Evolutionary conservation across 2,329 filamentous ascomycete species (phyloP), one percentile per base, ranked within the genome.

Genomic region (Cladobotryum mycophilum): DNA sequence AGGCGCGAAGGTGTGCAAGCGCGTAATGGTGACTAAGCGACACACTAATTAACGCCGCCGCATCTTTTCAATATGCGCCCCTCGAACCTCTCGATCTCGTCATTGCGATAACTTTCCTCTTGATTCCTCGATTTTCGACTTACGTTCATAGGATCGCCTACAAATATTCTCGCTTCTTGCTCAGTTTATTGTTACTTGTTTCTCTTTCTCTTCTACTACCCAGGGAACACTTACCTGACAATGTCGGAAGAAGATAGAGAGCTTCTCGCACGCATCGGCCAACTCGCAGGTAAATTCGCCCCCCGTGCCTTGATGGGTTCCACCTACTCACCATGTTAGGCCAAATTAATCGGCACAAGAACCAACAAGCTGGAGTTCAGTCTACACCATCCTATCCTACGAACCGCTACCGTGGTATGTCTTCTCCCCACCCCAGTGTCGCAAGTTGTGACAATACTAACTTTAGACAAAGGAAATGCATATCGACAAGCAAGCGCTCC

Each of bases 301-400:
- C 36, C 33, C 40, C 25, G 30, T 30, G 25, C 41, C 17, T 11
- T n/a, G 54, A 48, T 45, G 40, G 47, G 50, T 54, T 52, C 47
- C 30, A 40, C 49, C 50, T 43, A 61, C 56, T 69, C 48, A 64
- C 53, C 56, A 55, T 38, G 37, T 9, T 56, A 89, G 86, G 86
- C 58, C 85, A 88, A 68, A 92, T 93, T 64, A 90, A 90, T 65
- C 81, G 84, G 47, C 84, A 88, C 71, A 90, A 88, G 67, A 87
- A 80, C 56, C 79, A 84, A 55, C 76, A 80, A 56, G 64, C 73
- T 34, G 72, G 71, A 38, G 52, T 68, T 36, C 63, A 58, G n/a
- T 54, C 69, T 15, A 46, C 60, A n/a, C 48, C 60, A 42, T 56
- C 47, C 22, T 61, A 60, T 35, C 61, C 64, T 34, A 60, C 61